These are phyloP conservation scores for Fallopia convolvulus DNA, from an alignment of 148 eudicot genomes.

Conservation along the genomic window DNA sequence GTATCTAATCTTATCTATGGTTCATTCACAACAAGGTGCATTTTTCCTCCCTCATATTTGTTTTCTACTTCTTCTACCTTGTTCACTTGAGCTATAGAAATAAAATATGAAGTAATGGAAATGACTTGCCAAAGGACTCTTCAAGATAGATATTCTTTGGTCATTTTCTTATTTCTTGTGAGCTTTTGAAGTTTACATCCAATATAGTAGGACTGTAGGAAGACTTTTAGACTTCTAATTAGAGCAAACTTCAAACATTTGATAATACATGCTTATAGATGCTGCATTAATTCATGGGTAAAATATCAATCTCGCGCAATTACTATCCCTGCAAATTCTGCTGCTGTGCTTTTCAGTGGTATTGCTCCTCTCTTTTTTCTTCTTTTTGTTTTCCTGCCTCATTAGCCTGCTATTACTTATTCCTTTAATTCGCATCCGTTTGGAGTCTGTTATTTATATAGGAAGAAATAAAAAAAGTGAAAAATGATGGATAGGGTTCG, in stretches of 20 bases:
- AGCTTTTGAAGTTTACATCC: neutral
- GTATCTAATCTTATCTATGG: conserved; percentile 65
- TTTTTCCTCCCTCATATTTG: neutral
- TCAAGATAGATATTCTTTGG: neutral
- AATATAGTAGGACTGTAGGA: neutral
- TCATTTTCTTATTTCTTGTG: neutral
- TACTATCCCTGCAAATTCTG: neutral
- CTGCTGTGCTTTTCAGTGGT: neutral
- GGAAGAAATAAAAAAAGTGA: neutral
- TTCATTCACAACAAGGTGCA: conserved; percentile 54
- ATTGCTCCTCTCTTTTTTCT: neutral
- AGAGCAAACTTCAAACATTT: neutral
- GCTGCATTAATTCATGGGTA: neutral
- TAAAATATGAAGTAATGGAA: neutral
- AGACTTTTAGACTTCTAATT: neutral
- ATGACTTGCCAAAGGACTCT: neutral
- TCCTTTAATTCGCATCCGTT: neutral
- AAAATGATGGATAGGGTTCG: neutral
- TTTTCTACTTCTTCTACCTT: neutral
- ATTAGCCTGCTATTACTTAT: neutral
- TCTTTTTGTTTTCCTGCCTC: neutral
- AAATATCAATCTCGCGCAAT: neutral
- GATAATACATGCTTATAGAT: neutral
- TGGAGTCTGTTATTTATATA: neutral
- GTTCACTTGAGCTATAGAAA: conserved; percentile 1